A percentile compares a stretch with the other conserved stretches of the same genome.
Evolutionary conservation across 164 flowering plant genomes (phyloP).

Genomic region (Piper longum): DNA sequence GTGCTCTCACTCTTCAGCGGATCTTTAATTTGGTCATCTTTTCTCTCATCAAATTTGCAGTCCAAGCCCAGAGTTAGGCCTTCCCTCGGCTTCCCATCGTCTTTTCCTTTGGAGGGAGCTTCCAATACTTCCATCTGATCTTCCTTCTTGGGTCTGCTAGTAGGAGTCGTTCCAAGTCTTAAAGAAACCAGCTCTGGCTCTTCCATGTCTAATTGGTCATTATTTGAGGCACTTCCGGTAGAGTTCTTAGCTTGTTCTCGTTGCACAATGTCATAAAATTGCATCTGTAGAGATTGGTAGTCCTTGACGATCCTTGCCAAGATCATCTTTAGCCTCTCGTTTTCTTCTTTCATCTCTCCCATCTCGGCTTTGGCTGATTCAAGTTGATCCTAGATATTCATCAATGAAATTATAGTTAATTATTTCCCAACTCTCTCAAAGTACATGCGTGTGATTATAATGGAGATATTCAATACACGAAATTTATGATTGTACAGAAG

Average conservation of each 20-base stretch:
- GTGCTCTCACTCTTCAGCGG: constrained; percentile 19
- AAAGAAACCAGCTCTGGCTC: constrained; percentile 58
- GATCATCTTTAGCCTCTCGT: constrained; percentile 41
- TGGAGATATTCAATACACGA: too few species aligned
- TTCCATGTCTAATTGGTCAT: constrained; percentile 39
- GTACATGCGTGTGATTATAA: too few species aligned
- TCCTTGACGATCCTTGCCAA: constrained; percentile 40
- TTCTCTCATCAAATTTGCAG: background rate
- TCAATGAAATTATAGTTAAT: too few species aligned
- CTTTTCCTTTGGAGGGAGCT: background rate
- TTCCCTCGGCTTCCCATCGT: background rate
- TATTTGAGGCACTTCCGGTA: constrained; percentile 1
- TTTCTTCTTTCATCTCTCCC: constrained; percentile 61
- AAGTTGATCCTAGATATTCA: constrained; percentile 36
- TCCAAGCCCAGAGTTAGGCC: background rate
- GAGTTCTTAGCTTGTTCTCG: constrained; percentile 23
- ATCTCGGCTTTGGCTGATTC: constrained; percentile 54
- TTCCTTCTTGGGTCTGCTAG: constrained; percentile 20
- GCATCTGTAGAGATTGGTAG: constrained; percentile 42
- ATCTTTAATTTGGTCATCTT: too few species aligned
- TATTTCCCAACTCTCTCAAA: too few species aligned
- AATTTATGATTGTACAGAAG: too few species aligned
- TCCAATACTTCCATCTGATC: constrained; percentile 5
- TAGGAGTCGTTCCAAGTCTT: constrained; percentile 44
- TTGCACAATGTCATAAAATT: constrained; percentile 26